Conservation (phyloP, 2,329 filamentous ascomycete genomes). For the Colletotrichum tanaceti region DNA sequence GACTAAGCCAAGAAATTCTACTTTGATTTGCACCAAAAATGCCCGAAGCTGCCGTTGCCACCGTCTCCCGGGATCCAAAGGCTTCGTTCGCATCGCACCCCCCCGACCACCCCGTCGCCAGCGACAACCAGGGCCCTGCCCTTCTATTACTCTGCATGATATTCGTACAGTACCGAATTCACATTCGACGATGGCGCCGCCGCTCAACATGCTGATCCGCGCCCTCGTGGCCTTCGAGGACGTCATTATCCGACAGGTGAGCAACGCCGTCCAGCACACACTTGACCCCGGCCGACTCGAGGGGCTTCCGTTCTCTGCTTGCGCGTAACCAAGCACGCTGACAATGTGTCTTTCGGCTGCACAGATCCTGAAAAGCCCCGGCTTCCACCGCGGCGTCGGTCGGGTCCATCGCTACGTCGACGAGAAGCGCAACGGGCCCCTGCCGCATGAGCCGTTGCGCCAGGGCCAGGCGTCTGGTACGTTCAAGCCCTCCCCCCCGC, state of each 20-base stretch:
- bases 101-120: not conserved
- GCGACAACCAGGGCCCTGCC: not conserved
- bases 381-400: slow-evolving; percentile 64
- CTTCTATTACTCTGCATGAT: not conserved
- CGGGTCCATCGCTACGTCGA: slow-evolving; percentile 64
- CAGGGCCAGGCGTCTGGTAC: slow-evolving; percentile 65
- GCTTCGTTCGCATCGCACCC: not conserved
- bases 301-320: not conserved
- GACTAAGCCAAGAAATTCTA: slow-evolving; percentile 11
- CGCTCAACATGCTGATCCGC: slow-evolving; percentile 29
- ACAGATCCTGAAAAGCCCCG: slow-evolving; percentile 62
- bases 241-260: slow-evolving; percentile 36
- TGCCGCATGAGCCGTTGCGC: slow-evolving; percentile 62
- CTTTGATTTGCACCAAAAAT: not conserved
- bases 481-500: slow-evolving; percentile 10
- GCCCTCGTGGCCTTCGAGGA: slow-evolving; percentile 38
- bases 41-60: slow-evolving; percentile 18
- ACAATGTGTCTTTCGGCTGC: not conserved
- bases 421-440: slow-evolving; percentile 60
- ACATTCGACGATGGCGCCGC: slow-evolving; percentile 21
- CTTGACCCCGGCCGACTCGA: not conserved
- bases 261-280: not conserved
- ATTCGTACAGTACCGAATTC: no score
- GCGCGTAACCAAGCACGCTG: no score
- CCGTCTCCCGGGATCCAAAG: not conserved